Base-by-base conservation (phyloP, 805 yeast species). In the Saccharomycopsis fermentans region DNA sequence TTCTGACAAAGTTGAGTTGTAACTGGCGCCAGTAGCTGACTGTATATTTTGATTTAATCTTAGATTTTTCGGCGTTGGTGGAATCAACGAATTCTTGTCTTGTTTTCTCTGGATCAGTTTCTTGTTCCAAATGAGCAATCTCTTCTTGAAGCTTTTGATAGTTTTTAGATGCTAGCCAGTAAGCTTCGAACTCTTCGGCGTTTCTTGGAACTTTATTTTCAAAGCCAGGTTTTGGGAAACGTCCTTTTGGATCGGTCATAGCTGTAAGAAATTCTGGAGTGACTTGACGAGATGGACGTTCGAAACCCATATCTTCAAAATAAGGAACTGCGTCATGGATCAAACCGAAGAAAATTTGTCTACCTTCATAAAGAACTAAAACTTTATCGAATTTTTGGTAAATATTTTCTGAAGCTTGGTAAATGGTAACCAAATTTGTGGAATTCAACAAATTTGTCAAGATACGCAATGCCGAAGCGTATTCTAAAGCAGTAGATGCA, bases 401-500 rank as follows among this genome's bases (percentile, higher is more conserved):
- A 58, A 84, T 82, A 64, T 82, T 81, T 67, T 83, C 85, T 37
- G 84, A 80, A 59, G 86, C 85, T 70, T 83, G 88, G 68, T 82
- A 82, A 55, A 86, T 81, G 32, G 92, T 87, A 55, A 86, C 83
- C 52, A 83, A 74, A 1, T 87, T 82, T 4, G 86, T 75, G 14
- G 80, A 73, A 26, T 77, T 74, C 59, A 78, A 69, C 55, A 83
- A 71, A 37, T 75, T 71, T 3, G 90, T 84, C n/a, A 81, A 73
- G 2, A 82, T 77, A 65, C 86, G 82, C 61, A 87, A 74, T 21
- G 89, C 84, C 62, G 81, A 75, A 47, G 86, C 76, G 66, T 82
- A 87, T 67, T 86, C 91, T 63, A 85, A 74, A 2, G 96, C 95
- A 48, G 94, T 87, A 11, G 94, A 86, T 3, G 94, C 79, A 71